Evolutionary conservation across 768 basidiomycete species (phyloP), one percentile per base, ranked within the genome.

Genomic region (Trametes coccinea): DNA sequence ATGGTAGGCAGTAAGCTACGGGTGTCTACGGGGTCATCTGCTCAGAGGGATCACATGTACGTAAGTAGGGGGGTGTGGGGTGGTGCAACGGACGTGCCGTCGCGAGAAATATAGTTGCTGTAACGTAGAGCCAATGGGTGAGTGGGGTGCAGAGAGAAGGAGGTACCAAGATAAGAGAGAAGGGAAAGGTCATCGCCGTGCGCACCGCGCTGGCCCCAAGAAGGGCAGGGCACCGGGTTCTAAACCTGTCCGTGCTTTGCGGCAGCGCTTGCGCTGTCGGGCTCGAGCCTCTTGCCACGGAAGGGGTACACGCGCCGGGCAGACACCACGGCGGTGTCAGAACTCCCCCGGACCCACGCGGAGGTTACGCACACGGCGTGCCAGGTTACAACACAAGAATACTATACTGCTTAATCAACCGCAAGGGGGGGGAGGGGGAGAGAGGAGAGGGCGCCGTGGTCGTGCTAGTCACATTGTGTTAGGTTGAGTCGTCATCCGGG

Each of bases 281-380:
- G 55, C 46, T 39, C 7, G 13, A 17, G 55, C 55, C 55, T 56
- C 55, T 56, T 56, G 55, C 55, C 37, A 31, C 55, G 22, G 55
- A 49, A 59, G 40, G 57, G 48, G 41, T 51, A 50, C 57, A 40
- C 14, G 7, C 48, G 40, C 30, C 11, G 4, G 57, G 48, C 49
- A 43, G 47, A 31, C 46, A 48, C 46, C 55, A 30, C 2, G 7
- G 31, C 45, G 55, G 44, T 44, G 55, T 47, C 44, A 39, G 34
- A 47, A 34, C 46, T 48, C 45, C 46, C 47, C 34, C 48, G 48
- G 31, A 17, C 40, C 46, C 46, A 41, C 31, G 46, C 22, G 56
- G 46, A 50, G 3, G 27, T 58, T 49, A 37, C 34, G 34, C 34
- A 5, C 34, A 37, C 34, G 34, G 34, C 34, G 34, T 37, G 34